These are phyloP conservation scores for Spencermartinsiella ligniputridi DNA, from an alignment of 1,139 yeast species.

Conservation along the genomic window DNA sequence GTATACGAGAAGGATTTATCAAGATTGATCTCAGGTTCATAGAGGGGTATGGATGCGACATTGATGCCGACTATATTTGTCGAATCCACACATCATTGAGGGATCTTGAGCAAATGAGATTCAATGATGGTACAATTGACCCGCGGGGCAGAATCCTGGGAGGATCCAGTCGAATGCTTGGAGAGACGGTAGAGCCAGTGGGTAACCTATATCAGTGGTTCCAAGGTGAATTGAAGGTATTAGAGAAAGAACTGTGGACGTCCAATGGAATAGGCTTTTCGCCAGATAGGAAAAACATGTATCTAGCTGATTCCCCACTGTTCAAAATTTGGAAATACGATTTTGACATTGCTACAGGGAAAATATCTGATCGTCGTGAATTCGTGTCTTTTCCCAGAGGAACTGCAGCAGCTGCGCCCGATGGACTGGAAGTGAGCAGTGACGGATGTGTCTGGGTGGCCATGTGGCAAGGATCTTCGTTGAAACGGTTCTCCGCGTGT, in stretches of 20 bases:
- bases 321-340: conserved; percentile 59
- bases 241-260: conserved; percentile 14
- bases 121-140: conserved; percentile 36
- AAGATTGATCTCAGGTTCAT: conserved; percentile 23
- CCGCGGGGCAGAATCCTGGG: conserved; percentile 34
- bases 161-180: conserved; percentile 28
- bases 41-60: conserved; percentile 3
- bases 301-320: conserved; percentile 68
- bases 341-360: conserved; percentile 46
- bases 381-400: conserved; percentile 23
- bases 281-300: conserved; percentile 46
- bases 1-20: conserved; percentile 31
- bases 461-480: conserved; percentile 56
- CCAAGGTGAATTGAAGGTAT: conserved; percentile 5
- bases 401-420: conserved; percentile 38
- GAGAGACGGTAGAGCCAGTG: conserved; percentile 15
- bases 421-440: conserved; percentile 65
- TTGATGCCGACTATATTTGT: conserved; percentile 17
- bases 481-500: conserved; percentile 44
- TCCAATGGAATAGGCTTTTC: conserved; percentile 76
- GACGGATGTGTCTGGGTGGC: conserved; percentile 66
- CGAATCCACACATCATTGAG: background rate
- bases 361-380: conserved; percentile 37
- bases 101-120: conserved; percentile 19
- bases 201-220: conserved; percentile 31